Evolutionary conservation across 768 basidiomycete genomes (phyloP).

Genomic region (Candolleomyces eurysporus): DNA sequence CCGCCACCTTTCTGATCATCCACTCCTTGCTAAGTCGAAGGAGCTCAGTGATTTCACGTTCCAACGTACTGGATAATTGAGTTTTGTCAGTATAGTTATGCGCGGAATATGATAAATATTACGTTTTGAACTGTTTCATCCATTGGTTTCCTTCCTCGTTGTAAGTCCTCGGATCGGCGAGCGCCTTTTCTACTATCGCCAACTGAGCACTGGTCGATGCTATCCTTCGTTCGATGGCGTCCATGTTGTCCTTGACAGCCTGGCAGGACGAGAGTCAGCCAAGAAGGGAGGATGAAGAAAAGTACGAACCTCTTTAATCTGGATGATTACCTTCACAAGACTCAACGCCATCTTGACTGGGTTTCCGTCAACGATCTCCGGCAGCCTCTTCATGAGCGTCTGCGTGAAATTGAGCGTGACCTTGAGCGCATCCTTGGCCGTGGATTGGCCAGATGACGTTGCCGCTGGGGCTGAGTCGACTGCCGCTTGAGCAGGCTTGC

Average conservation of each 20-base stretch:
- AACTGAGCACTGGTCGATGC: background rate
- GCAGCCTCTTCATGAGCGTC: background rate
- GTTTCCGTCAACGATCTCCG: background rate
- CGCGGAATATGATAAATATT: background rate
- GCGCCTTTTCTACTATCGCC: background rate
- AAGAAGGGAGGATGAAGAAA: too few species aligned
- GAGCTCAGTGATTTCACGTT: background rate
- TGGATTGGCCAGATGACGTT: too few species aligned
- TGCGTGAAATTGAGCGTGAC: background rate
- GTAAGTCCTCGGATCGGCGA: background rate
- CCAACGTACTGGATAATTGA: background rate
- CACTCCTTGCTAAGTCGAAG: background rate
- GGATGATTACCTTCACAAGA: background rate
- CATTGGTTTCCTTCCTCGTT: background rate
- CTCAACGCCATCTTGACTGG: slow-evolving; percentile 3
- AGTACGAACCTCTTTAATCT: background rate
- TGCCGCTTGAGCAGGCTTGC: too few species aligned
- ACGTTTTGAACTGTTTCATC: background rate
- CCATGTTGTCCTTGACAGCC: background rate
- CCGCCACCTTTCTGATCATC: background rate
- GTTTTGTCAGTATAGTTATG: background rate
- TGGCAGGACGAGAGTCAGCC: background rate
- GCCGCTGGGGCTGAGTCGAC: too few species aligned
- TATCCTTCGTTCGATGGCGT: background rate
- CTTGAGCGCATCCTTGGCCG: too few species aligned